phyloP scores from a whole-genome alignment of 2,329 filamentous ascomycete species.

The Simplicillium sp. region DNA sequence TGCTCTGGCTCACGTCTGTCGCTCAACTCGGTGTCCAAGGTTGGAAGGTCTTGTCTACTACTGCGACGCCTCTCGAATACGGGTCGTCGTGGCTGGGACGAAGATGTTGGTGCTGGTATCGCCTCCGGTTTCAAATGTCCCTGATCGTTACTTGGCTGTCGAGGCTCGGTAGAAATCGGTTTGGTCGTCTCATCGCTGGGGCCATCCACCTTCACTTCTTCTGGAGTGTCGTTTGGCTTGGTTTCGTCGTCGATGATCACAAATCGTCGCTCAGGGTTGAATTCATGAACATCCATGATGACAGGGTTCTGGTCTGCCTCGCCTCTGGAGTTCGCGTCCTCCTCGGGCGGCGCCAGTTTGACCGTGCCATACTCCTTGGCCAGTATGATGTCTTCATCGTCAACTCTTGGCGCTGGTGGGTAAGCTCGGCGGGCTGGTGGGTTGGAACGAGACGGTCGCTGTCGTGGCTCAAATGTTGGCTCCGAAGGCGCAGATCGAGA shows the following conservation, averaged over 20 bases:
- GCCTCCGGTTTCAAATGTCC: not conserved
- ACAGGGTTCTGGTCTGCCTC: conserved; percentile 60
- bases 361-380: conserved; percentile 46
- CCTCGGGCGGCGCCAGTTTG: conserved; percentile 24
- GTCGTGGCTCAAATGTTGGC: no score
- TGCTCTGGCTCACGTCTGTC: conserved; percentile 17
- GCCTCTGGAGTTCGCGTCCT: conserved; percentile 52
- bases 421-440: conserved; percentile 19
- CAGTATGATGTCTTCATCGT: conserved; percentile 58
- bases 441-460: not conserved
- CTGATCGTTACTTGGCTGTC: not conserved
- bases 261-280: conserved; percentile 56
- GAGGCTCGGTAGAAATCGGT: not conserved
- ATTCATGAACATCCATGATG: conserved; percentile 51
- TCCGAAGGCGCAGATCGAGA: not conserved
- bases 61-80: conserved; percentile 18
- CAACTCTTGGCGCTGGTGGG: conserved; percentile 56
- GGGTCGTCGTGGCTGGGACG: not conserved
- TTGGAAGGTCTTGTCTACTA: conserved; percentile 29
- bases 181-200: not conserved
- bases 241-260: conserved; percentile 38
- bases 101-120: not conserved
- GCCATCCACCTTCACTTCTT: not conserved
- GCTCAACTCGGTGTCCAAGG: conserved; percentile 30
- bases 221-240: conserved; percentile 17